phyloP scores from a whole-genome alignment of 2,329 filamentous ascomycete genomes.

The Ceratocystis huliohia region DNA sequence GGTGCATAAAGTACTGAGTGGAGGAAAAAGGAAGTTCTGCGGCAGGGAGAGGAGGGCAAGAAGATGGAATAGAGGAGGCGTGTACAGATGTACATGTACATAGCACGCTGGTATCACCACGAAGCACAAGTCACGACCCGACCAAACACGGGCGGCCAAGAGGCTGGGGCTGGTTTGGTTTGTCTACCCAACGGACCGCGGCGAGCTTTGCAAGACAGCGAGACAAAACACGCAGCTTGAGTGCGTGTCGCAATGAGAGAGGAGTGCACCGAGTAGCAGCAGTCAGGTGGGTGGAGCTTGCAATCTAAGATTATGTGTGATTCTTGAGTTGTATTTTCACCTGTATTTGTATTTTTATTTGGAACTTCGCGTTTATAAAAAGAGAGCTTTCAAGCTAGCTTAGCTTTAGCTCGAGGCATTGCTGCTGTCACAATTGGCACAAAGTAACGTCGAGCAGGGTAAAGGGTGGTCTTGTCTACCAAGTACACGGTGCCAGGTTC shows the following conservation, averaged over 20 bases:
- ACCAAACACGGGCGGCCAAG: not conserved
- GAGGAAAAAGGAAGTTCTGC: not conserved
- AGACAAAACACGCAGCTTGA: too few species aligned
- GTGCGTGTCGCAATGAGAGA: too few species aligned
- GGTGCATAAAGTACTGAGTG: not conserved
- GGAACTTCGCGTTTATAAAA: too few species aligned
- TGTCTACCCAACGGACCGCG: too few species aligned
- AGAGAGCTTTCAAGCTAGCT: not conserved
- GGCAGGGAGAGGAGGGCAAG: not conserved
- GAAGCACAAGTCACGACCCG: not conserved
- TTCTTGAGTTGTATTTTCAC: too few species aligned
- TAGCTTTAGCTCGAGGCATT: not conserved
- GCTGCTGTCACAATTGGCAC: constrained; percentile 6
- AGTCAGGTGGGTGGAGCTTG: too few species aligned
- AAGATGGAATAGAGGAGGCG: not conserved
- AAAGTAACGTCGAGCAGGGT: constrained; percentile 4
- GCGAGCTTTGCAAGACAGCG: too few species aligned
- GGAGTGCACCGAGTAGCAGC: too few species aligned
- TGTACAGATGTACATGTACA: not conserved
- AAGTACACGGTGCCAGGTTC: not conserved
- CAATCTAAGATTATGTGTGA: too few species aligned
- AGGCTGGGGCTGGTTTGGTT: too few species aligned
- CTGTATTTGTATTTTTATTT: too few species aligned
- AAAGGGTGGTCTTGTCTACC: not conserved
- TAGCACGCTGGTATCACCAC: not conserved